Base-by-base conservation (phyloP, 495 filamentous ascomycete species). In the Jackrogersella minutella region DNA sequence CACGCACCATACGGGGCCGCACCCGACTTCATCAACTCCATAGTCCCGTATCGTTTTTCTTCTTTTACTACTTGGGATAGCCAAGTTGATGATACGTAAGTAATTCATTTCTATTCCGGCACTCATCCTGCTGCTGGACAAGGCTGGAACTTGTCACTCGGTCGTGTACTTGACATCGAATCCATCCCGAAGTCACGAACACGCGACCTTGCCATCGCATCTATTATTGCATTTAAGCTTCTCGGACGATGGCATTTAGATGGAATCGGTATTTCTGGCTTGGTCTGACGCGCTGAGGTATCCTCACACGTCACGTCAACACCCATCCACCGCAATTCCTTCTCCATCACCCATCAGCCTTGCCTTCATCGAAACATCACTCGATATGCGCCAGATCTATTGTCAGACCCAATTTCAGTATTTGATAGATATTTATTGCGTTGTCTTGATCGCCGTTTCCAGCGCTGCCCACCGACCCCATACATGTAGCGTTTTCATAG, bases 341-440 rank as follows among this genome's bases (percentile, higher is more conserved):
- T 70, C 33, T 70, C 60, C 66, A 69, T 69, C 78, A 74, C 63
- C 54, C 43, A 72, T 65, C 76, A 81, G 78, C 78, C 79, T 81
- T 69, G 79, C 62, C 63, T 68, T 69, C 73, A 80, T 81, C 79
- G 69, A 76, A 76, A 69, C 77, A 76, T 75, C 76, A 69, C 69
- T 59, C 59, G 58, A 58, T 57, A 80, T 80, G 80, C 80, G 79
- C 80, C 80, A 79, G 77, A 63, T 70, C 56, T 64, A 60, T 68
- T 71, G 57, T 43, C 56, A 62, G 54, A 70, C 74, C 71, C 62
- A 73, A 79, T 75, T 75, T 57, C 50, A 36, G 50, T 68, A 7
- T 44, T 58, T 44, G 14, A 41, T 72, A 50, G 52, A 43, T 59
- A 30, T 73, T 76, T 51, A 62, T 44, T 64, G 65, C 50, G 63